Evolutionary conservation across 1,284 basidiomycete species (phyloP), one percentile per base, ranked within the genome.

Genomic region (Pyrrhoderma noxium): DNA sequence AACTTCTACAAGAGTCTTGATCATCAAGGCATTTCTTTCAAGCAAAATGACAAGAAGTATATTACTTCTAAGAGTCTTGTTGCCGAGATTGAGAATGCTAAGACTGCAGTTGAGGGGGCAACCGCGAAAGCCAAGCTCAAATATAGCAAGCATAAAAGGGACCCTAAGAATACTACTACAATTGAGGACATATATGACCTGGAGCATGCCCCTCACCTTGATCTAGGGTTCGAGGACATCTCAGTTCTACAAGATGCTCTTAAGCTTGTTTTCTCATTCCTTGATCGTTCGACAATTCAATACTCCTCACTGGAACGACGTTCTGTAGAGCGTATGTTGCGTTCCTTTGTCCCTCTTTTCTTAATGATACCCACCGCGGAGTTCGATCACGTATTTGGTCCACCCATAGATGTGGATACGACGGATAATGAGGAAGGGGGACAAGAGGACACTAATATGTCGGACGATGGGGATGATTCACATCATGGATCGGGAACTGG

Each of bases 1-100:
- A 98, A 98, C 72, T 98, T 95, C 66, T 94, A 94, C 79, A 96
- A 96, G 72, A 88, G 88, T 40, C 79, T 98, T 53, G 96, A 99
- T 65, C 93, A 97, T 64, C 94, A 98, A 64, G 93, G 93, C 3
- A 88, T 93, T 63, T 84, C 80, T 57, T 96, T 96, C 82, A 98
- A 98, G 73, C 76, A 79, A 43, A 91, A 90, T 64, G 96, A 99
- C 73, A 98, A 97, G 79, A 97, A 97, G 74, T 82, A 80, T 48
- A 88, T 96, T 63, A 95, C 92, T 3, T 77, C 86, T 44, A 98
- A 95, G 70, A 76, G 85, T 56, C 88, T 99, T 61, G 82, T 97
- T 43, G 77, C 75, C 40, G 92, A 99, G 61, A 90, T 98, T 61
- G 94, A 98, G 68, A 67, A 73, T 40, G 72, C 85, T 55, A 85